A percentile compares a stretch with the other conserved stretches of the same genome.
These are phyloP conservation scores for Hypoxylon cercidicola DNA, from an alignment of 495 filamentous ascomycete genomes.

Conservation along the genomic window DNA sequence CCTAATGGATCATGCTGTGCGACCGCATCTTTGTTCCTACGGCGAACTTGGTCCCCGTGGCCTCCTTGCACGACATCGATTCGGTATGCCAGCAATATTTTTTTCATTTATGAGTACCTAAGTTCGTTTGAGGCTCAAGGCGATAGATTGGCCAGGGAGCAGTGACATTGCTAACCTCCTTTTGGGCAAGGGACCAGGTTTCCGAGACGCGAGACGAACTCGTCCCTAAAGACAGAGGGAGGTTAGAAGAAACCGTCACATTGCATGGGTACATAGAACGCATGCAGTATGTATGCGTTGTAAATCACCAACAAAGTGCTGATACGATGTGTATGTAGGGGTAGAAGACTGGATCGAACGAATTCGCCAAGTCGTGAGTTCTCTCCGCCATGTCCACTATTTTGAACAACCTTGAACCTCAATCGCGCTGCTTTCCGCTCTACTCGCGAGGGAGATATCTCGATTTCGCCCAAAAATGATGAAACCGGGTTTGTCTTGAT, in stretches of 20 bases:
- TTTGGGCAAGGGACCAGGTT: constrained; percentile 2
- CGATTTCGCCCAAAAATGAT: background rate
- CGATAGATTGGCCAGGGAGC: constrained; percentile 2
- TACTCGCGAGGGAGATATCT: background rate
- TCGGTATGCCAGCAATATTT: constrained; percentile 1
- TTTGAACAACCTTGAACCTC: background rate
- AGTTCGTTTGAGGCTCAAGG: constrained; percentile 7
- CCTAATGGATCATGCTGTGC: constrained; percentile 22
- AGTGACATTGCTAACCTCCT: constrained; percentile 3
- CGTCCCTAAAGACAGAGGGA: background rate
- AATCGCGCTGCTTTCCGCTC: background rate
- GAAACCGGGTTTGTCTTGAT: background rate
- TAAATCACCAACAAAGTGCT: constrained; percentile 6
- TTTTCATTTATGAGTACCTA: constrained; percentile 6
- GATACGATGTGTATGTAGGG: constrained; percentile 1
- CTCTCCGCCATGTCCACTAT: background rate
- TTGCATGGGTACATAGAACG: constrained; percentile 18
- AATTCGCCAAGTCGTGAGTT: background rate
- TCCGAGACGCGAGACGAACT: constrained; percentile 14
- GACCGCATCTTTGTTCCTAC: constrained; percentile 2
- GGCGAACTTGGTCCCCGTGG: constrained; percentile 11
- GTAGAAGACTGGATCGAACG: background rate
- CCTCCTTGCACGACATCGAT: constrained; percentile 13
- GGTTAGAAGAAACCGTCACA: constrained; percentile 13
- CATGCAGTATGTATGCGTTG: constrained; percentile 9